Evolutionary conservation across 2,329 filamentous ascomycete species (phyloP).

Genomic region (Ascochyta clinopodiicola): DNA sequence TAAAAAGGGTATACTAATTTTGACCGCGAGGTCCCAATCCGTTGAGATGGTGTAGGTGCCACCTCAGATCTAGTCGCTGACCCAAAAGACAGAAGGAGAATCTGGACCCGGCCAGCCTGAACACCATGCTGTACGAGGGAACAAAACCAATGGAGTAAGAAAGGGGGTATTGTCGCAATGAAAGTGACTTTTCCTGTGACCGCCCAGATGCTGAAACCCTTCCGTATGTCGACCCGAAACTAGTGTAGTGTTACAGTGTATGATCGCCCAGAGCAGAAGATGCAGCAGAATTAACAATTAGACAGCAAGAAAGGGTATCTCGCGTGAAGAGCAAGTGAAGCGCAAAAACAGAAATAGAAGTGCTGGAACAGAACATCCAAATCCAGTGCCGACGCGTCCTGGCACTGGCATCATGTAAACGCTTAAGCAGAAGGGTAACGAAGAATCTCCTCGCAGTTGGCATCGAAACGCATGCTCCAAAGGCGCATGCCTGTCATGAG

Average conservation of each 20-base stretch:
- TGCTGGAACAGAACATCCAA: constrained; percentile 26
- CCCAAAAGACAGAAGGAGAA: constrained; percentile 27
- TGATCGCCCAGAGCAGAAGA: constrained; percentile 41
- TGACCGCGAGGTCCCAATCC: constrained; percentile 23
- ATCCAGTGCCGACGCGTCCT: constrained; percentile 36
- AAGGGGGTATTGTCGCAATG: constrained; percentile 45
- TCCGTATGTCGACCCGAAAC: constrained; percentile 27
- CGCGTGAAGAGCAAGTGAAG: constrained; percentile 44
- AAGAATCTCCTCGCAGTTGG: constrained; percentile 92
- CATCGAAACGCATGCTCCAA: constrained; percentile 94
- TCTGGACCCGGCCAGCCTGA: constrained; percentile 36
- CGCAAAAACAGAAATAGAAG: constrained; percentile 22
- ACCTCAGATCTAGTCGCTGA: constrained; percentile 14
- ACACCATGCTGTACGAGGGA: constrained; percentile 25
- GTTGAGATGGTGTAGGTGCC: constrained; percentile 7
- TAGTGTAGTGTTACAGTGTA: constrained; percentile 48
- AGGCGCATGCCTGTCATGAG: constrained; percentile 87
- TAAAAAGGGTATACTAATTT: constrained; percentile 21
- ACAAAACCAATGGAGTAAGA: constrained; percentile 25
- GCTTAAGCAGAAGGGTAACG: constrained; percentile 54
- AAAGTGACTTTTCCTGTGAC: constrained; percentile 48
- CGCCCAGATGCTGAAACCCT: constrained; percentile 43
- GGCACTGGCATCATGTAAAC: constrained; percentile 20
- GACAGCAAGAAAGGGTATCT: constrained; percentile 50
- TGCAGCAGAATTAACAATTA: constrained; percentile 46